These are phyloP conservation scores for Botrytis medusae DNA, from an alignment of 2,329 filamentous ascomycete genomes.

Conservation along the genomic window DNA sequence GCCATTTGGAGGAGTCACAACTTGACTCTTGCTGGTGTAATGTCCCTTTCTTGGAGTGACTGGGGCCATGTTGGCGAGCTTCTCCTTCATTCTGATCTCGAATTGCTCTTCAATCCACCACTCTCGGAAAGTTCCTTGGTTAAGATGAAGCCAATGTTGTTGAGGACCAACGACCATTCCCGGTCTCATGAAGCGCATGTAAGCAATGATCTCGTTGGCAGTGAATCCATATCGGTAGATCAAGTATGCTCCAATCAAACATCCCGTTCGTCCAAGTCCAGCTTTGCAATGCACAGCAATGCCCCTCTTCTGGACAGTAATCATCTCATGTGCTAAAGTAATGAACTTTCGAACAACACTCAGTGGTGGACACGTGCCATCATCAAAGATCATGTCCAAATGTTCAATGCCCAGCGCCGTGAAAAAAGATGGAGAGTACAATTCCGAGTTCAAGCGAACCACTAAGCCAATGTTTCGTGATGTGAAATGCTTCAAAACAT, in stretches of 20 bases:
- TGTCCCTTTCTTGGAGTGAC: slow-evolving; percentile 62
- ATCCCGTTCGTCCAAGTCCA: slow-evolving; percentile 90
- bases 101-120: slow-evolving; percentile 81
- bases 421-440: slow-evolving; percentile 97
- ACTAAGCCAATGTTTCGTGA: slow-evolving; percentile 89
- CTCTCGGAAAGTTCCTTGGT: slow-evolving; percentile 95
- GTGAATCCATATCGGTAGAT: slow-evolving; percentile 98
- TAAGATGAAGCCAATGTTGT: slow-evolving; percentile 97
- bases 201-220: slow-evolving; percentile 94
- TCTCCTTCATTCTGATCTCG: slow-evolving; percentile 51
- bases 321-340: slow-evolving; percentile 90
- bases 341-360: slow-evolving; percentile 93
- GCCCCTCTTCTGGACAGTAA: slow-evolving; percentile 83
- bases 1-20: slow-evolving; percentile 81
- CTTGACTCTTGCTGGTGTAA: slow-evolving; percentile 63
- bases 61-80: slow-evolving; percentile 48
- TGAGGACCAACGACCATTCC: slow-evolving; percentile 99
- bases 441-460: slow-evolving; percentile 89
- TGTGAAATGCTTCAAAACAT: slow-evolving; percentile 86
- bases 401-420: slow-evolving; percentile 93
- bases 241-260: slow-evolving; percentile 93
- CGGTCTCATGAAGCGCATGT: slow-evolving; percentile 98
- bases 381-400: slow-evolving; percentile 99
- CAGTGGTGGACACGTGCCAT: slow-evolving; percentile 90
- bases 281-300: slow-evolving; percentile 99